A percentile compares a stretch with the other conserved stretches of the same genome.
Conservation (phyloP, 352 stramenopile species). For the Phytophthora vignae region DNA sequence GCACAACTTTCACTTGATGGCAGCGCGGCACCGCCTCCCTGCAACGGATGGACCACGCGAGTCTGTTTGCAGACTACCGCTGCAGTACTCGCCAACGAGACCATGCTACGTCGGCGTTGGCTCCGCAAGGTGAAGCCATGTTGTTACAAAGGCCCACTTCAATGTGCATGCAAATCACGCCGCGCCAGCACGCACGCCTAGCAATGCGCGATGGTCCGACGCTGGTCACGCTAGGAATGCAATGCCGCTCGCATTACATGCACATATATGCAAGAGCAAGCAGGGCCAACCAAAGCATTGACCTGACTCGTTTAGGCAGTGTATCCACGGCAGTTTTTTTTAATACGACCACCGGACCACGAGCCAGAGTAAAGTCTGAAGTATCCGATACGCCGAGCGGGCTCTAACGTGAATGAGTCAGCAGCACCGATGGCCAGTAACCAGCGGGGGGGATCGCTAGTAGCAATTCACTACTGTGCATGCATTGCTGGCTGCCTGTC, state of each 20-base stretch:
- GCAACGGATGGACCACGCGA: slow-evolving; percentile 10
- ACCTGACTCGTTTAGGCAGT: neutral
- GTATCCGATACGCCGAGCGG: neutral
- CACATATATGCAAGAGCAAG: neutral
- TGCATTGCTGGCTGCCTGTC: neutral
- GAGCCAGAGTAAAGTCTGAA: neutral
- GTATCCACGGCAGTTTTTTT: too few species aligned
- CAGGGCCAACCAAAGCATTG: neutral
- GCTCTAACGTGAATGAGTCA: slow-evolving; percentile 6
- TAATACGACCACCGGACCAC: slow-evolving; percentile 2
- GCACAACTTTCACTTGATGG: slow-evolving; percentile 13
- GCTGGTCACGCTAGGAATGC: neutral
- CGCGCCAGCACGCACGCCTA: neutral
- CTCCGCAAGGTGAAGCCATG: slow-evolving; percentile 7
- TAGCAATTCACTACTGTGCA: neutral
- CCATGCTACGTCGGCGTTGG: neutral
- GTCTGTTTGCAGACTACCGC: neutral
- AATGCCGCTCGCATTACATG: neutral
- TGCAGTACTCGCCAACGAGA: slow-evolving; percentile 6
- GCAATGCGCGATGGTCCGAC: neutral
- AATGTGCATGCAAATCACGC: slow-evolving; percentile 7
- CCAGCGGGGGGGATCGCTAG: neutral
- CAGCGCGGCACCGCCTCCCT: slow-evolving; percentile 11
- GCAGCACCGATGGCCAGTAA: neutral
- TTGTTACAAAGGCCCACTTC: slow-evolving; percentile 5